These are phyloP conservation scores for Posidonia oceanica DNA, from an alignment of 116 monocot species.

Conservation along the genomic window DNA sequence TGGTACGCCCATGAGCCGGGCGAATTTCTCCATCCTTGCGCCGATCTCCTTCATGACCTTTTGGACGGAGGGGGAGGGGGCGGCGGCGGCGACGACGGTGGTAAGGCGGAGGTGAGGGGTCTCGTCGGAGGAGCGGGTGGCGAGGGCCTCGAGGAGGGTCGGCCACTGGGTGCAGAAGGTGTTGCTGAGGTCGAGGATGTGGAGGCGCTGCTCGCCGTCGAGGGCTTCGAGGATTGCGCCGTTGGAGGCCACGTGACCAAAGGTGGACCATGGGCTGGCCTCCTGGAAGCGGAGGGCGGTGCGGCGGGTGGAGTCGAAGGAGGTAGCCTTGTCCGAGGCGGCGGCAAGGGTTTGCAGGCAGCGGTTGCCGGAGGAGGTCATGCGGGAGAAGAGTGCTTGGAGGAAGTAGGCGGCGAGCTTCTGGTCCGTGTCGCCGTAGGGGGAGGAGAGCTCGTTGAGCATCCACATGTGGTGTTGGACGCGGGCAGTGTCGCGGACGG, in stretches of 20 bases:
- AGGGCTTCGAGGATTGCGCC: slow-evolving; percentile 73
- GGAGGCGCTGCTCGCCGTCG: slow-evolving; percentile 30
- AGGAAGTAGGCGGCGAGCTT: slow-evolving; percentile 73
- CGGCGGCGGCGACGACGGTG: slow-evolving; percentile 35
- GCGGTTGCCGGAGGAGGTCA: slow-evolving; percentile 48
- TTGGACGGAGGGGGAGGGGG: slow-evolving; percentile 22
- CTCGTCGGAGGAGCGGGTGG: slow-evolving; percentile 70
- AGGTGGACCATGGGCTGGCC: slow-evolving; percentile 84
- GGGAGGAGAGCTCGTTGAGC: slow-evolving; percentile 85
- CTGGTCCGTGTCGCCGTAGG: slow-evolving; percentile 82
- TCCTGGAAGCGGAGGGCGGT: slow-evolving; percentile 79
- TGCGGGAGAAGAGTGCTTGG: slow-evolving; percentile 69
- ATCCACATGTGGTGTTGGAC: slow-evolving; percentile 89
- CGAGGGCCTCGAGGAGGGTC: slow-evolving; percentile 64
- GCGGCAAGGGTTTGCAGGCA: slow-evolving; percentile 41
- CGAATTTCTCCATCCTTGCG: slow-evolving; percentile 89
- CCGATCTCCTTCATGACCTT: slow-evolving; percentile 87
- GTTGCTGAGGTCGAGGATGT: slow-evolving; percentile 82
- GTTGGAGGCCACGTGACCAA: slow-evolving; percentile 76
- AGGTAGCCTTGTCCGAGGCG: slow-evolving; percentile 54
- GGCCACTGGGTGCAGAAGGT: slow-evolving; percentile 99
- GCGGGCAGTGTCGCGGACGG: slow-evolving; percentile 39
- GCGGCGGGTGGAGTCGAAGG: slow-evolving; percentile 71
- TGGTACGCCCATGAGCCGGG: slow-evolving; percentile 92
- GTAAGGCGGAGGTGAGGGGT: slow-evolving; percentile 78